phyloP scores from a whole-genome alignment of 2,329 filamentous ascomycete genomes.

The Botrytis fragariae region DNA sequence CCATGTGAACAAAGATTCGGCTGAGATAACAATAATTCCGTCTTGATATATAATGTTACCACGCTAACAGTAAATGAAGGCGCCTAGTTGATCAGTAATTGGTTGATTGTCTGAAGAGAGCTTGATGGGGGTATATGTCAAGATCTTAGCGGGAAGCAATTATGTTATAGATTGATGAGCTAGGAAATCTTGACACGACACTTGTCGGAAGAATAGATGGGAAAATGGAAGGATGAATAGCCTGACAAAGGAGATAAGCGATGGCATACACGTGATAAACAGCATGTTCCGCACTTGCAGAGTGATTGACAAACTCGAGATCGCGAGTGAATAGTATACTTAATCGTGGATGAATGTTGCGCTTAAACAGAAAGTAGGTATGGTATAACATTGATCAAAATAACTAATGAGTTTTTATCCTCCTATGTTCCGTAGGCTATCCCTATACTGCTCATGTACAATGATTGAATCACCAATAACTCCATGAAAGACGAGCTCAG shows the following conservation, averaged over 20 bases:
- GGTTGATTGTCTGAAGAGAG: neutral
- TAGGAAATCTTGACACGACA: neutral
- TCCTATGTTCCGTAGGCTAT: neutral
- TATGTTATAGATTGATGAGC: neutral
- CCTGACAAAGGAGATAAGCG: neutral
- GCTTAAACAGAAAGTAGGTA: neutral
- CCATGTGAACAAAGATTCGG: slow-evolving; percentile 13
- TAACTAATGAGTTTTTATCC: neutral
- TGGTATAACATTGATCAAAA: neutral
- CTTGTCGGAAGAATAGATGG: slow-evolving; percentile 4
- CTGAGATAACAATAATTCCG: neutral
- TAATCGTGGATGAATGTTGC: neutral
- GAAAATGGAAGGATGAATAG: slow-evolving; percentile 9
- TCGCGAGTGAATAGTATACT: neutral
- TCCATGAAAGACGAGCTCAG: too few species aligned
- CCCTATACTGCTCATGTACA: neutral
- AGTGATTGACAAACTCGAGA: neutral
- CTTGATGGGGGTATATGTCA: neutral
- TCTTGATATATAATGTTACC: neutral
- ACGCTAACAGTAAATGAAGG: neutral
- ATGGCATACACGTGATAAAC: neutral
- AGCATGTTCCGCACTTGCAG: neutral
- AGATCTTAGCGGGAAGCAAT: neutral
- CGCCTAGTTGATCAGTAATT: neutral
- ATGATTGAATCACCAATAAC: neutral